Conservation (phyloP, 352 stramenopile species). For the Phytophthora sp. region DNA sequence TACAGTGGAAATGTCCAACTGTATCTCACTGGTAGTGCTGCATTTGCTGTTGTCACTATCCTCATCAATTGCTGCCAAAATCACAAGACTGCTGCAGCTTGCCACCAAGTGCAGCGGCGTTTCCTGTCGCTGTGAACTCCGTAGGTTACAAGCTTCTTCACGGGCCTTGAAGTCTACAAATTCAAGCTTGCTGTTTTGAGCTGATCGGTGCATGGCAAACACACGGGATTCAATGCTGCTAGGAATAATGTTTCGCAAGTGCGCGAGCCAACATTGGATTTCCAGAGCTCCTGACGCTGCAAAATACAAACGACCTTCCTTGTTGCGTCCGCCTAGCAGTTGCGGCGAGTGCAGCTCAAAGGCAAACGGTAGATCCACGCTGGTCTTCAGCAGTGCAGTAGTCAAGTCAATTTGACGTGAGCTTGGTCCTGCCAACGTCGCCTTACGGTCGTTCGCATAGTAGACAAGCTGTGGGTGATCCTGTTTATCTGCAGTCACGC, state of each 20-base stretch:
- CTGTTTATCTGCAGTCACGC: constrained; percentile 31
- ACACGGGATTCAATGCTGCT: constrained; percentile 77
- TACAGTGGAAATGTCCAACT: constrained; percentile 20
- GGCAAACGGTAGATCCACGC: constrained; percentile 72
- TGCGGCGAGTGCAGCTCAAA: constrained; percentile 93
- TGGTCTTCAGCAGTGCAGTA: constrained; percentile 80
- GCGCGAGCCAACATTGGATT: constrained; percentile 89
- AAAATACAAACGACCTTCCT: constrained; percentile 90
- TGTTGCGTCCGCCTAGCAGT: constrained; percentile 82
- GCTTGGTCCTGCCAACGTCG: constrained; percentile 42
- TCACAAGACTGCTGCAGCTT: constrained; percentile 35
- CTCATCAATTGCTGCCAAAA: constrained; percentile 25
- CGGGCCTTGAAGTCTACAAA: constrained; percentile 69
- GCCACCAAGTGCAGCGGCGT: constrained; percentile 79
- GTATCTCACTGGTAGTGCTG: constrained; percentile 19
- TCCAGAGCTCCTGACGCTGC: constrained; percentile 84
- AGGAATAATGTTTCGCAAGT: constrained; percentile 78
- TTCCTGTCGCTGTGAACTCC: constrained; percentile 36
- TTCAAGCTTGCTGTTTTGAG: constrained; percentile 59
- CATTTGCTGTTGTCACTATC: constrained; percentile 33
- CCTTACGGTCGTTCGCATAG: constrained; percentile 63
- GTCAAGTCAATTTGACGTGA: constrained; percentile 68
- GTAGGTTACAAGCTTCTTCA: constrained; percentile 51
- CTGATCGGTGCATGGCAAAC: constrained; percentile 80
- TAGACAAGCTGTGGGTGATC: constrained; percentile 66